Evolutionary conservation across 2,329 filamentous ascomycete species (phyloP).

Genomic region (Colletotrichum noveboracense): DNA sequence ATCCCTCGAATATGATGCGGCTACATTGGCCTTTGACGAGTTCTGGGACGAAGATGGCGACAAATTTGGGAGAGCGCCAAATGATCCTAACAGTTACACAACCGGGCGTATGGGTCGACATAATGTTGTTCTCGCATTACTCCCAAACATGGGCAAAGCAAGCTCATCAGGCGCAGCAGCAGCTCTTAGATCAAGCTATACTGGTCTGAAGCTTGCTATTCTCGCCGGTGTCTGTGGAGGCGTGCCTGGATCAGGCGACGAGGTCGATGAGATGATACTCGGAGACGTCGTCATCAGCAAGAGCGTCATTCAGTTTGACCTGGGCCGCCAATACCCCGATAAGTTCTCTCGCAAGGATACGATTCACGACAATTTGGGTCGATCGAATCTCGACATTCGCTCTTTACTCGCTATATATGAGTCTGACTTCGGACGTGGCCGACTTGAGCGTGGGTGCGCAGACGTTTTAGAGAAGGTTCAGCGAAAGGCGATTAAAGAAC

Average conservation of each 20-base stretch:
- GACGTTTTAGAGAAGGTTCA: background rate
- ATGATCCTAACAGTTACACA: slow-evolving; percentile 34
- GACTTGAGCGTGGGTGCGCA: background rate
- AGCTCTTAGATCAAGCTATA: slow-evolving; percentile 21
- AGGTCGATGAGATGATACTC: slow-evolving; percentile 24
- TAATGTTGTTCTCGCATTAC: slow-evolving; percentile 32
- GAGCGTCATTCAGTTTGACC: slow-evolving; percentile 30
- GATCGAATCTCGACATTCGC: slow-evolving; percentile 15
- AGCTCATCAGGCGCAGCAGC: slow-evolving; percentile 24
- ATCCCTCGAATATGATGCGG: background rate
- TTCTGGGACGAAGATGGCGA: slow-evolving; percentile 21
- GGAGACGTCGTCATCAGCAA: slow-evolving; percentile 35
- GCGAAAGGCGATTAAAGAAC: background rate
- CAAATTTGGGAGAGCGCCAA: slow-evolving; percentile 26
- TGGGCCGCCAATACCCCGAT: background rate
- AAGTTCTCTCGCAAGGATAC: slow-evolving; percentile 28
- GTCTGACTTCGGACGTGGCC: background rate
- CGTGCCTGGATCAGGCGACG: slow-evolving; percentile 18
- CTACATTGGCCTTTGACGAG: background rate
- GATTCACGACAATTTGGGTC: slow-evolving; percentile 21
- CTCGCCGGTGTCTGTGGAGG: slow-evolving; percentile 27
- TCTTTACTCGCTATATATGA: background rate
- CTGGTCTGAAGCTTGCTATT: slow-evolving; percentile 23
- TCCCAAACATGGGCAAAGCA: slow-evolving; percentile 33
- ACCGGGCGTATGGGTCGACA: slow-evolving; percentile 27